Conservation (phyloP, 2,329 filamentous ascomycete genomes). For the Leptographium wingfieldii region DNA sequence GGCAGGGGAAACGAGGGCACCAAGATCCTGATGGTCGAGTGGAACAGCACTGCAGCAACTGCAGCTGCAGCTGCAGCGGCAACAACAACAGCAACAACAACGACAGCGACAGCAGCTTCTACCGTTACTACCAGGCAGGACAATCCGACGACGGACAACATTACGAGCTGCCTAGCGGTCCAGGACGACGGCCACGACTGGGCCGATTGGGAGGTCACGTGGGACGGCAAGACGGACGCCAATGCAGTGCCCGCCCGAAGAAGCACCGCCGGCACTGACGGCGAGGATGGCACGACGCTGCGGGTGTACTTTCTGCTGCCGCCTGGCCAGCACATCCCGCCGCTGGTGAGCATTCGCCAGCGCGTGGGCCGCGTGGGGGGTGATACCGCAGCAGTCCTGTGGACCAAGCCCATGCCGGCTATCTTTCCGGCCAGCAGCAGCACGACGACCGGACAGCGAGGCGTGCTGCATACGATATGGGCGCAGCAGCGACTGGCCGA, state of each 20-base stretch:
- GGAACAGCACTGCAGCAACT: constrained; percentile 40
- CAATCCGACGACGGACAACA: constrained; percentile 14
- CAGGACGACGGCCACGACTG: not conserved
- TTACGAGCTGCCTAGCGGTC: not conserved
- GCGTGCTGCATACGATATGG: constrained; percentile 83
- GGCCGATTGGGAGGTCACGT: constrained; percentile 62
- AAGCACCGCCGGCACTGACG: constrained; percentile 26
- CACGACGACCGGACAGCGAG: constrained; percentile 48
- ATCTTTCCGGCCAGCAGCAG: constrained; percentile 62
- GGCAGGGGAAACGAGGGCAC: constrained; percentile 69
- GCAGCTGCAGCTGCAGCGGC: not conserved
- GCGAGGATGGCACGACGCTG: constrained; percentile 36
- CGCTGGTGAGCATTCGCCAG: constrained; percentile 49
- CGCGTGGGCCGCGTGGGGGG: not conserved
- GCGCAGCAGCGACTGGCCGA: constrained; percentile 69
- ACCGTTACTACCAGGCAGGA: not conserved
- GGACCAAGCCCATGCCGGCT: constrained; percentile 70
- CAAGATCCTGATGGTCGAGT: constrained; percentile 89
- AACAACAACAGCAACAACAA: too few relatives aligned
- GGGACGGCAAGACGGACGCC: constrained; percentile 71
- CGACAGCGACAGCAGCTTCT: not conserved
- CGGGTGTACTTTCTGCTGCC: constrained; percentile 68
- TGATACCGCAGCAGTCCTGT: constrained; percentile 31
- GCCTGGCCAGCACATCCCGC: constrained; percentile 57
- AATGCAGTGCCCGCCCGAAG: constrained; percentile 51